These are phyloP conservation scores for Talaromyces stipitatus DNA, from an alignment of 495 filamentous ascomycete genomes.

Conservation along the genomic window DNA sequence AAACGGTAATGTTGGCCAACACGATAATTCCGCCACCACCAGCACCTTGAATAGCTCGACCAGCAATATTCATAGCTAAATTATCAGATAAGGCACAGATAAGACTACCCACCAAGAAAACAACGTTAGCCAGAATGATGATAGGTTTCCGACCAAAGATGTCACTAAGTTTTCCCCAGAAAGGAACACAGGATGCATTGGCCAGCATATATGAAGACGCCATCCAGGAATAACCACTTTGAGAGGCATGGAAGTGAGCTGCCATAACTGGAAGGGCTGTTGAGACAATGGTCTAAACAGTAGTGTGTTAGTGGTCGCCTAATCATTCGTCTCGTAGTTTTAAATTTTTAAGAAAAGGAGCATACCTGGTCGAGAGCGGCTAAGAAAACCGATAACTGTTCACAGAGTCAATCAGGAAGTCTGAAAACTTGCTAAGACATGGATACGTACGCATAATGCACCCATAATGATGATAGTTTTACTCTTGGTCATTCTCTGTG, in stretches of 20 bases:
- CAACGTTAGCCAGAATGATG: constrained; percentile 58
- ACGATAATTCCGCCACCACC: constrained; percentile 77
- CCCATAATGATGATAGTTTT: constrained; percentile 43
- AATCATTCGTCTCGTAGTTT: background rate
- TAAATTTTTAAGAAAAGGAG: too few species aligned
- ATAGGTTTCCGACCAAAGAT: constrained; percentile 83
- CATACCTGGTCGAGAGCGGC: constrained; percentile 47
- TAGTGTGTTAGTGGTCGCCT: background rate
- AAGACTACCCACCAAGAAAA: constrained; percentile 73
- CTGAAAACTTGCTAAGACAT: constrained; percentile 6
- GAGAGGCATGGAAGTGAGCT: constrained; percentile 48
- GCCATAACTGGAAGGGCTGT: constrained; percentile 58
- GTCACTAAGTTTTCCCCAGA: constrained; percentile 80
- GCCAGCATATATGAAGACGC: constrained; percentile 64
- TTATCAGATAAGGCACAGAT: constrained; percentile 59
- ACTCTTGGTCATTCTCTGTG: constrained; percentile 37
- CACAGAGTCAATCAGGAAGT: constrained; percentile 3
- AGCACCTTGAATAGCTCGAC: constrained; percentile 72
- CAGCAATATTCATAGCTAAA: constrained; percentile 68
- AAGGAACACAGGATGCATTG: constrained; percentile 58
- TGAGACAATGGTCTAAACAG: constrained; percentile 40
- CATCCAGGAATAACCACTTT: constrained; percentile 71
- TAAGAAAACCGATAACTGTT: constrained; percentile 43
- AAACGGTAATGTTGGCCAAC: constrained; percentile 74
- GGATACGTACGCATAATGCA: constrained; percentile 39